Evolutionary conservation across 163 green algal genomes (phyloP).

Genomic region (Prototheca cutis): DNA sequence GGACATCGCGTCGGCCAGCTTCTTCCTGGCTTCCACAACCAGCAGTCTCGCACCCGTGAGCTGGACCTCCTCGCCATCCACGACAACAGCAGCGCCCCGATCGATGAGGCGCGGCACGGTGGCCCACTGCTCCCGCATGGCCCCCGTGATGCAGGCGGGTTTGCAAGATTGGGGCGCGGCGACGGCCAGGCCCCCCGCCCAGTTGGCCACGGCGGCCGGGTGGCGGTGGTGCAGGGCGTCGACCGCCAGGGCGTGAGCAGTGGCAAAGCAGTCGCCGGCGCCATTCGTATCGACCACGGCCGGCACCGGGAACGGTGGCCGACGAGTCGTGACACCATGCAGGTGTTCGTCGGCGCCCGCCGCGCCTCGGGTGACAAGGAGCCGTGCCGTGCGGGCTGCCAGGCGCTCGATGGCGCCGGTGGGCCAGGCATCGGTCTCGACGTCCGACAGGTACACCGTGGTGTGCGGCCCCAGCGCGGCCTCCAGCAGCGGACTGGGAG

Average conservation of each 20-base stretch:
- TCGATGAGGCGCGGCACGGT: neutral
- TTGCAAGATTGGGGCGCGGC: conserved; percentile 58
- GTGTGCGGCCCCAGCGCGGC: conserved; percentile 39
- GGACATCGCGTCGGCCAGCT: no score
- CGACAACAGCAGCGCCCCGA: no score
- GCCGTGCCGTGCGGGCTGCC: conserved; percentile 16
- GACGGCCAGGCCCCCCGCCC: conserved; percentile 53
- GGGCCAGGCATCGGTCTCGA: conserved; percentile 68
- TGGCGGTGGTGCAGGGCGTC: conserved; percentile 22
- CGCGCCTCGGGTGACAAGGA: conserved; percentile 61
- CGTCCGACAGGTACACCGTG: conserved; percentile 72
- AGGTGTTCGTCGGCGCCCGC: conserved; percentile 49
- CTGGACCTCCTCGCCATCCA: no score
- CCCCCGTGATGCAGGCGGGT: conserved; percentile 31
- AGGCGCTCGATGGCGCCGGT: conserved; percentile 31
- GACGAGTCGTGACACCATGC: conserved; percentile 7
- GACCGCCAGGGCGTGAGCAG: conserved; percentile 55
- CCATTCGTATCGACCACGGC: conserved; percentile 69
- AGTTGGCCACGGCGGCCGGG: conserved; percentile 46
- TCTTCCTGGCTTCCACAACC: no score
- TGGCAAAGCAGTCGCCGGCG: conserved; percentile 77
- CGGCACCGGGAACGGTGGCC: conserved; percentile 21
- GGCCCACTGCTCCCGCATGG: conserved; percentile 5
- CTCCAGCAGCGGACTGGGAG: conserved; percentile 45
- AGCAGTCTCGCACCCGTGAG: no score